Conservation (phyloP, 2,329 filamentous ascomycete species). For the Teratosphaeria destructans region DNA sequence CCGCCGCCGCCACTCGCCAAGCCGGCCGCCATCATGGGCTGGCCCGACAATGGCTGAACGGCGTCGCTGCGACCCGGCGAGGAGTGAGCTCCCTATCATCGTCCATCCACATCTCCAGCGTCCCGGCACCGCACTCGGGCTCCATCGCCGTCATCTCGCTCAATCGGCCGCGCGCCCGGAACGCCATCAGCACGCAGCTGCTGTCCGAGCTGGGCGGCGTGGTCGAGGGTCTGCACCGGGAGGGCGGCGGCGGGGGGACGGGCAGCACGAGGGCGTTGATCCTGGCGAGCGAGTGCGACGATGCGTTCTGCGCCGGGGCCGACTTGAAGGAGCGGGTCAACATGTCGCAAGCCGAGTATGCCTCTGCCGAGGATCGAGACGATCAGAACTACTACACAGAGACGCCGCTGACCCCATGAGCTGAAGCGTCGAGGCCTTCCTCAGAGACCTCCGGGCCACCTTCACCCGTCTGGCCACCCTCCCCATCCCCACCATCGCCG, state of each 20-base stretch:
- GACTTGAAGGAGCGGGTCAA: conserved; percentile 79
- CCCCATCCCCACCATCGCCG: conserved; percentile 80
- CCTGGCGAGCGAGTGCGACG: conserved; percentile 73
- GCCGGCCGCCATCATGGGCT: conserved; percentile 3
- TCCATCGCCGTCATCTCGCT: conserved; percentile 82
- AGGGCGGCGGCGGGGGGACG: conserved; percentile 32
- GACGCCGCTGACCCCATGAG: conserved; percentile 1
- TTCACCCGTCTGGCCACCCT: conserved; percentile 63
- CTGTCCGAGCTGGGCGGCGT: conserved; percentile 61
- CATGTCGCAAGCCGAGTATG: conserved; percentile 68
- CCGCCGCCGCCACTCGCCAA: conserved; percentile 1
- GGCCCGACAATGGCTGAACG: conserved; percentile 6
- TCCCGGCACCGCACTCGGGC: conserved; percentile 69
- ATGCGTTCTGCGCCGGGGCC: conserved; percentile 85
- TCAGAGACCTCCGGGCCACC: conserved; percentile 63
- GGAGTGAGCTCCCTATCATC: conserved; percentile 14
- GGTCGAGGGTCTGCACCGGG: conserved; percentile 57
- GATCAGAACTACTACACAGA: not conserved
- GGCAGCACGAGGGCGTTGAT: conserved; percentile 68
- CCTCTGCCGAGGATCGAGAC: conserved; percentile 19
- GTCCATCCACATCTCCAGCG: conserved; percentile 56
- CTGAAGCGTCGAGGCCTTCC: conserved; percentile 65
- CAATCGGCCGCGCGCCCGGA: conserved; percentile 74
- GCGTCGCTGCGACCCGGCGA: not conserved
- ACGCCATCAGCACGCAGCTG: conserved; percentile 76